These are phyloP conservation scores for Geotrichum klebahnii DNA, from an alignment of 1,139 yeast species.

Conservation along the genomic window DNA sequence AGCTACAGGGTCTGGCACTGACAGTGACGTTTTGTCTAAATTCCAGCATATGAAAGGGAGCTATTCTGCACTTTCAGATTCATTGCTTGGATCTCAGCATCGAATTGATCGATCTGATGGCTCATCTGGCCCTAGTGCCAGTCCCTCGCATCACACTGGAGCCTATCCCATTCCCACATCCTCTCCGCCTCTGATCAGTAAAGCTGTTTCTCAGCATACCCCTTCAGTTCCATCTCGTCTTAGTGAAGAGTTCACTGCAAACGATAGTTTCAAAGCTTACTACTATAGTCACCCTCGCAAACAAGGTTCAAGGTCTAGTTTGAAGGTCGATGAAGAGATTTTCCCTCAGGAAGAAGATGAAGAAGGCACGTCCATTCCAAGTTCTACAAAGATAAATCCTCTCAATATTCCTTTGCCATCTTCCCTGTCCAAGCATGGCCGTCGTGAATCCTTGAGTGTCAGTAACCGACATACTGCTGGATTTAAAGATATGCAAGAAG, in stretches of 20 bases:
- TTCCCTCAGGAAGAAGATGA: slow-evolving; percentile 4
- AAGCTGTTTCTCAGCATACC: slow-evolving; percentile 36
- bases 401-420: slow-evolving; percentile 17
- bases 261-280: slow-evolving; percentile 21
- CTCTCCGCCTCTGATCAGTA: slow-evolving; percentile 42
- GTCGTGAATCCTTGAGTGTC: slow-evolving; percentile 26
- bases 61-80: slow-evolving; percentile 45
- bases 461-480: slow-evolving; percentile 26
- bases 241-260: slow-evolving; percentile 35
- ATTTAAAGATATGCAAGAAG: slow-evolving; percentile 26
- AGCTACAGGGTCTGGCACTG: slow-evolving; percentile 10
- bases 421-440: slow-evolving; percentile 8
- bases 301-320: slow-evolving; percentile 13
- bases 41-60: slow-evolving; percentile 48
- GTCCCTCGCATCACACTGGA: slow-evolving; percentile 15
- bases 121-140: slow-evolving; percentile 6
- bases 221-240: slow-evolving; percentile 39
- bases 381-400: slow-evolving; percentile 4
- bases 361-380: background rate
- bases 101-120: slow-evolving; percentile 16
- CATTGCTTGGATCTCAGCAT: slow-evolving; percentile 27
- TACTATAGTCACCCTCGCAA: slow-evolving; percentile 20
- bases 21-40: slow-evolving; percentile 40
- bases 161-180: slow-evolving; percentile 24
- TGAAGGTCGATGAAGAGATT: slow-evolving; percentile 14